Conservation (phyloP, 768 basidiomycete species). For the Mycena leptocephala region DNA sequence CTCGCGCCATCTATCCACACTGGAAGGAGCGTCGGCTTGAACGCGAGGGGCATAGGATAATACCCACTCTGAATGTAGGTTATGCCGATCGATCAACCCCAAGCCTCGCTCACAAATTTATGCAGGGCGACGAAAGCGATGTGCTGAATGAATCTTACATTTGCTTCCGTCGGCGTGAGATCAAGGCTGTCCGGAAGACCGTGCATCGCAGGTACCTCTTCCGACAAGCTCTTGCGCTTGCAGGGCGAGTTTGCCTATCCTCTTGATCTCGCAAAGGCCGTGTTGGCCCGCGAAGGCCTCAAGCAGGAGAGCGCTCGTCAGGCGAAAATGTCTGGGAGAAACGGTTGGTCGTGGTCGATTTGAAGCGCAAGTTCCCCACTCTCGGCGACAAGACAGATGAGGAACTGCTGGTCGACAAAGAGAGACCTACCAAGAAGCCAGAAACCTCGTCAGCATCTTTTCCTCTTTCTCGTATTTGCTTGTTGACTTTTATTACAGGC, state of each 20-base stretch:
- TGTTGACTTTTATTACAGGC: constrained; percentile 45
- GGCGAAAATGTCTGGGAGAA: constrained; percentile 84
- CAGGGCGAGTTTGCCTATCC: constrained; percentile 84
- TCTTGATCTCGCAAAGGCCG: constrained; percentile 79
- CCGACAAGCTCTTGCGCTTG: constrained; percentile 91
- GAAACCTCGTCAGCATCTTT: constrained; percentile 50
- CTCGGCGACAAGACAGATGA: constrained; percentile 80
- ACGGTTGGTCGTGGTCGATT: constrained; percentile 80
- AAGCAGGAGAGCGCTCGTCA: constrained; percentile 79
- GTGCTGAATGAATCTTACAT: constrained; percentile 94
- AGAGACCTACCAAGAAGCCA: constrained; percentile 58
- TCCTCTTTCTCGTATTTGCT: not conserved
- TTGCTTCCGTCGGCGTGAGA: constrained; percentile 96
- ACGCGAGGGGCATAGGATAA: constrained; percentile 89
- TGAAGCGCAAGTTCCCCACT: constrained; percentile 84
- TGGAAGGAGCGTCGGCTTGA: constrained; percentile 92
- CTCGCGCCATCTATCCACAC: constrained; percentile 86
- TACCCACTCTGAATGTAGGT: constrained; percentile 90
- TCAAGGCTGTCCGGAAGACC: constrained; percentile 96
- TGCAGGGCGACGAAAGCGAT: constrained; percentile 91
- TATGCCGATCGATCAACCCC: constrained; percentile 42
- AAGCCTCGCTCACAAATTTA: constrained; percentile 12
- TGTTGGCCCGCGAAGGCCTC: constrained; percentile 81
- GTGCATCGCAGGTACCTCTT: constrained; percentile 91
- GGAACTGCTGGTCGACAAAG: constrained; percentile 71